phyloP scores from a whole-genome alignment of 106 monocot species.

The Dioscorea zingiberensis region DNA sequence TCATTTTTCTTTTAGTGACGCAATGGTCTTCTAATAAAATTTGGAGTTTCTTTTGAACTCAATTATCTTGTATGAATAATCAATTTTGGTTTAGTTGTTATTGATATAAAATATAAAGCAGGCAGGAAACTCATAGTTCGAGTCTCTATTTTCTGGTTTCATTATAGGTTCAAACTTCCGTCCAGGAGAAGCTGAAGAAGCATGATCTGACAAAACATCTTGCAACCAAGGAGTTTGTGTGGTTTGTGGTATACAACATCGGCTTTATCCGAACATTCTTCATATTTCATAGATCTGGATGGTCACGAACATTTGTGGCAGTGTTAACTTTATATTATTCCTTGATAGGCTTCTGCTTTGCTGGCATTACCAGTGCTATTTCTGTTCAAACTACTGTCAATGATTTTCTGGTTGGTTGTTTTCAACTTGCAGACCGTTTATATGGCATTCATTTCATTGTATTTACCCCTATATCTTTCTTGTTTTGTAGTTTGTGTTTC shows the following conservation, averaged over 20 bases:
- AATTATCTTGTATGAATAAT: neutral
- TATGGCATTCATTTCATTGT: neutral
- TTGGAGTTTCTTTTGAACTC: neutral
- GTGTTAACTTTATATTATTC: neutral
- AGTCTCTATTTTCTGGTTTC: neutral
- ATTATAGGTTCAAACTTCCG: slow-evolving; percentile 23
- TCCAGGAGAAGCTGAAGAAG: slow-evolving; percentile 19
- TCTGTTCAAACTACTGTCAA: slow-evolving; percentile 23
- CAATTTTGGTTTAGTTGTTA: neutral
- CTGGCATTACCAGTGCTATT: slow-evolving; percentile 52
- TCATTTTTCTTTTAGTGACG: neutral
- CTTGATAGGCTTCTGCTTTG: slow-evolving; percentile 42
- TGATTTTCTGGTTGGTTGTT: slow-evolving; percentile 27
- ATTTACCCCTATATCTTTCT: neutral
- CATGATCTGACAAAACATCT: slow-evolving; percentile 42
- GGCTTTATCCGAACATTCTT: neutral
- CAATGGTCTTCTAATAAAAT: neutral
- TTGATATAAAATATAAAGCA: neutral
- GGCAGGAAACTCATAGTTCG: neutral
- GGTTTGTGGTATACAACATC: slow-evolving; percentile 27
- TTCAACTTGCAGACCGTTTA: neutral
- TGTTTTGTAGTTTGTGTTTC: neutral
- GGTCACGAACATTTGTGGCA: neutral
- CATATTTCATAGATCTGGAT: neutral
- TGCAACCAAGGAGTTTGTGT: slow-evolving; percentile 45